Evolutionary conservation across 305 asterid genomes (phyloP), one percentile per base, ranked within the genome.

Genomic region (Fraxinus greggii): DNA sequence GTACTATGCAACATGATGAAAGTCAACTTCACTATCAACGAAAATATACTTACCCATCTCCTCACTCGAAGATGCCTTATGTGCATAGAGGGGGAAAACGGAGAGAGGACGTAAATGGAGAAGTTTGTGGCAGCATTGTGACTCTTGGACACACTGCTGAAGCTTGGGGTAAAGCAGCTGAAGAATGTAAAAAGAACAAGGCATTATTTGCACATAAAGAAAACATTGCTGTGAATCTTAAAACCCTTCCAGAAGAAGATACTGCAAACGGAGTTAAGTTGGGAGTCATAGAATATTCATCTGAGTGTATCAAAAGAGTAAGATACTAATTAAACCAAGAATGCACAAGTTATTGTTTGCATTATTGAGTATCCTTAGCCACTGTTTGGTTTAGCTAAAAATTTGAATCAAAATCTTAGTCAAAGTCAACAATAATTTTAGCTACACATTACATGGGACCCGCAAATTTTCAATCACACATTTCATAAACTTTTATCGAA

Each of bases 131-230:
- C 8, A 80, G 86, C 51, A 15, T 7, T 9, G 42, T 61, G 24
- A 5, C 21, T 70, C 75, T 72, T 23, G 88, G 86, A 21, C 78
- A 76, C 74, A 83, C 86, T n/a, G 83, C 85, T 31, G 73, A 82
- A 77, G 93, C 73, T 76, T 91, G 97, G 97, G 83, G 75, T 78
- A 83, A 24, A 80, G 89, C 82, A 76, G 54, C 92, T 9, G 89
- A 86, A 81, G 80, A 63, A 61, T 85, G 4, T 77, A 90, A 42
- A 84, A 56, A 1, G 76, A 54, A 2, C 2, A 92, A 87, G 84
- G 81, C 12, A 76, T 82, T 38, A 21, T 87, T 56, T 78, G 80
- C 86, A 51, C 72, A 42, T 38, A 73, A 72, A 21, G 79, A 48
- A 76, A 78, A 42, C n/a, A 70, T 29, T 4, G 45, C 84, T 19